Evolutionary conservation across 495 filamentous ascomycete species (phyloP), one percentile per base, ranked within the genome.

Genomic region (Podospora pseudocomata): DNA sequence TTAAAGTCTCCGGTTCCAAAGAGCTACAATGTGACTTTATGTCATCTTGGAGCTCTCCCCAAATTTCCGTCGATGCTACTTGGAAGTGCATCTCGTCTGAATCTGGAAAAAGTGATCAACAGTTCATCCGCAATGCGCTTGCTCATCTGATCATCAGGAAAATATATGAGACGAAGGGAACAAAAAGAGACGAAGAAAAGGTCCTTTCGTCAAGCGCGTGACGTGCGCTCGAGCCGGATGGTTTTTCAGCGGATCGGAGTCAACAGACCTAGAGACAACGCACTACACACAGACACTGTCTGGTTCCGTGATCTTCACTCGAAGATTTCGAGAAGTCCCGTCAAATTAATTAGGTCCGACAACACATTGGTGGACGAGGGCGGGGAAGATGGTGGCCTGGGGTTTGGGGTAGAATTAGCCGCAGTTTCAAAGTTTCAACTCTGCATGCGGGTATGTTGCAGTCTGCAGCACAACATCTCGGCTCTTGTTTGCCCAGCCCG

Each of bases 341-440:
- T 74, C 74, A 74, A 67, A 73, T 77, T 68, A 71, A 75, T 76
- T 75, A 73, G 53, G 71, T 67, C 62, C 54, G 26, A 64, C 66
- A 66, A 60, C 63, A 66, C 65, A 70, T 68, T 74, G 70, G 67
- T 65, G 65, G 44, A 62, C 56, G 65, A 59, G 59, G 19, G 66
- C 66, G 67, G 65, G 61, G 68, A 53, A 59, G 39, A 54, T 28
- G 30, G 64, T 60, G 64, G 32, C 65, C 61, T 72, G 73, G 66
- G 69, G 70, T 75, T 72, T 73, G 69, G 72, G 66, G 72, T 34
- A 65, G 64, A 71, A 77, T 76, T 78, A 78, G 76, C 76, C 76
- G 74, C 73, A 70, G 76, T 77, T 77, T 78, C 75, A 74, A 20
- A 39, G 61, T 39, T 32, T 55, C 58, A 63, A 66, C 62, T 66